phyloP scores from a whole-genome alignment of 352 stramenopile genomes.

The Globisporangium heterothallicum region DNA sequence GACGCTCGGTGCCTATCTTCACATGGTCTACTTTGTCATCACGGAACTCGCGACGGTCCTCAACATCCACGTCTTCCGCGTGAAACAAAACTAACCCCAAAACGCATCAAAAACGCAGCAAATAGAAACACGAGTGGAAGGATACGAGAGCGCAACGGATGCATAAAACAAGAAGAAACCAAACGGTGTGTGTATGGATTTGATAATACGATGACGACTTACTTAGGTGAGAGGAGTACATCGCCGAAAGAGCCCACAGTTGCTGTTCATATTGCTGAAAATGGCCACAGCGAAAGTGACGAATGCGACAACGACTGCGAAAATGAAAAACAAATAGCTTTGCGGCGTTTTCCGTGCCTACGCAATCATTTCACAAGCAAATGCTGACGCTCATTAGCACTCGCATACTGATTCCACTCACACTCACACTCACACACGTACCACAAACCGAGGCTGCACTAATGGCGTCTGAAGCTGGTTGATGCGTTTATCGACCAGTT shows the following conservation, averaged over 20 bases:
- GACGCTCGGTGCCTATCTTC: slow-evolving; percentile 56
- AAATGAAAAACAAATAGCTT: slow-evolving; percentile 19
- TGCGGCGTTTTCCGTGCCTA: slow-evolving; percentile 26
- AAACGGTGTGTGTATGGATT: not conserved
- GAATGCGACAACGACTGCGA: not conserved
- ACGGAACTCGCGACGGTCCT: slow-evolving; percentile 71
- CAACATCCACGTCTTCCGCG: slow-evolving; percentile 77
- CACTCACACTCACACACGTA: slow-evolving; percentile 26
- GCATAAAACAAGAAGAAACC: not conserved
- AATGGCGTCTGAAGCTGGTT: slow-evolving; percentile 50
- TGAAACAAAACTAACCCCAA: slow-evolving; percentile 57
- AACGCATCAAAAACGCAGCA: not conserved
- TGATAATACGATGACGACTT: too few relatives aligned
- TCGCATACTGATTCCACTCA: too few relatives aligned
- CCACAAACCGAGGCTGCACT: slow-evolving; percentile 30
- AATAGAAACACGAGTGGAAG: not conserved
- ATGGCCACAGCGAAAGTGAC: not conserved
- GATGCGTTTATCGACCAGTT: slow-evolving; percentile 54
- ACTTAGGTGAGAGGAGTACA: slow-evolving; percentile 15
- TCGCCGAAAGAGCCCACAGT: slow-evolving; percentile 6
- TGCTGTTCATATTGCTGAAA: not conserved
- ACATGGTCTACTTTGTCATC: slow-evolving; percentile 84
- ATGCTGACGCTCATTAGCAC: too few relatives aligned
- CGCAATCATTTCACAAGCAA: too few relatives aligned
- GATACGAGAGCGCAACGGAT: not conserved